Base-by-base conservation (phyloP, 805 yeast genomes). In the Metschnikowia lachancei region DNA sequence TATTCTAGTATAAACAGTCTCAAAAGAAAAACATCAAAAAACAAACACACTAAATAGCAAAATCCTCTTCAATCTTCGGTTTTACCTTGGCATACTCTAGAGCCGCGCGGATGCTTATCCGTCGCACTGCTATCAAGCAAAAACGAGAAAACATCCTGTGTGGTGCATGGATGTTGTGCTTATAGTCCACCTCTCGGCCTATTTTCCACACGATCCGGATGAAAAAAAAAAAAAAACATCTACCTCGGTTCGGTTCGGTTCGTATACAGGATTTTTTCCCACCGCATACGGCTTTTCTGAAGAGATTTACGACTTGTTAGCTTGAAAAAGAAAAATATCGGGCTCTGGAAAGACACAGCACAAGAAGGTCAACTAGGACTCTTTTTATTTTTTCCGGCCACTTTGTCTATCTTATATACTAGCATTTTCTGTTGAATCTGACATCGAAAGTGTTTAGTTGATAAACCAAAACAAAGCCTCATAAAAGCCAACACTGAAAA, bases 171-270 rank as follows among this genome's bases (percentile, higher is more conserved):
- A 26, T 26, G 41, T 29, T 19, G 10, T 14, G 33, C 33, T 26
- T 30, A 30, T 30, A n/a, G 33, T 22, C 17, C 17, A 9, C 16
- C 24, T 37, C 31, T 26, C n/a, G 19, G 36, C 34, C 45, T 42
- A 12, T 28, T 36, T 19, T 20, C 28, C 47, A 38, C 47, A 18
- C 47, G 30, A 29, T 29, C 26, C 42, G 43, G 20, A 12, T 31
- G 35, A 17, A 18, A 45, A 40, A 45, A 44, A 34, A n/a, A n/a
- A n/a, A n/a, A n/a, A n/a, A n/a, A n/a, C n/a, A n/a, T n/a, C n/a
- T n/a, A n/a, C n/a, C n/a, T n/a, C n/a, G n/a, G n/a, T n/a, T n/a
- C 44, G 36, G 39, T 42, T 37, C 48, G 44, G 44, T 41, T 36
- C 16, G 41, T 44, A 45, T 45, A 45, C 44, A 40, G 41, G 44